Percentiles rank a stretch among this genome's conserved stretches.
phyloP scores from a whole-genome alignment of 225 moss, liverwort and hornwort genomes.

The Thuidium tamariscinum region DNA sequence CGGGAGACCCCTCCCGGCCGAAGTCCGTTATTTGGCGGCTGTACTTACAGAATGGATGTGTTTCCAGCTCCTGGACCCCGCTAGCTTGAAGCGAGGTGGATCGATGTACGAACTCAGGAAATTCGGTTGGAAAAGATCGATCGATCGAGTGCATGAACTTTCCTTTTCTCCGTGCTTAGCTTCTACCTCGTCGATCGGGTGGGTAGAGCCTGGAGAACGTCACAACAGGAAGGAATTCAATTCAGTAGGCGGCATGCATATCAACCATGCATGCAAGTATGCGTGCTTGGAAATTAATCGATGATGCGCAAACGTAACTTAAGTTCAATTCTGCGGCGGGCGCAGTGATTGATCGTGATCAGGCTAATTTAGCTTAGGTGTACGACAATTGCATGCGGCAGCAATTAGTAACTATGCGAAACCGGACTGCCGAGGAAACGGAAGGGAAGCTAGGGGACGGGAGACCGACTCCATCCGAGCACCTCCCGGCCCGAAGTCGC shows the following conservation, averaged over 20 bases:
- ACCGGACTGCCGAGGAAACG: not conserved
- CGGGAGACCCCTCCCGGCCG: not conserved
- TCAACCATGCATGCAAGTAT: not conserved
- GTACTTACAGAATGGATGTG: too few species aligned
- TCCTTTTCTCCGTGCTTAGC: not conserved
- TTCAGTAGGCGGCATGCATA: not conserved
- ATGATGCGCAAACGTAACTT: not conserved
- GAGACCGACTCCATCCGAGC: too few species aligned
- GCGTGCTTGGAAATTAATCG: not conserved
- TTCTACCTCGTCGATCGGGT: not conserved
- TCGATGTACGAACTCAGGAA: not conserved
- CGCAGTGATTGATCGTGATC: not conserved
- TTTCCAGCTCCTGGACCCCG: not conserved
- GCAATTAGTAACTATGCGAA: not conserved
- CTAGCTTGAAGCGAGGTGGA: not conserved
- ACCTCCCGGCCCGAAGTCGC: too few species aligned
- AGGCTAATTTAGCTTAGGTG: not conserved
- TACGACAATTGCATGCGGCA: not conserved
- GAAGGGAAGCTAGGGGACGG: not conserved
- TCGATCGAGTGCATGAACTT: not conserved
- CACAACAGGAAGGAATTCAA: not conserved
- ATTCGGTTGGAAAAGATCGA: not conserved
- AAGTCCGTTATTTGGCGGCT: not conserved
- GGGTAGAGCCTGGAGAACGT: not conserved
- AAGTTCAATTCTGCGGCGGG: not conserved